Conservation (phyloP, 2,329 filamentous ascomycete species). For the Apiospora malaysiana region DNA sequence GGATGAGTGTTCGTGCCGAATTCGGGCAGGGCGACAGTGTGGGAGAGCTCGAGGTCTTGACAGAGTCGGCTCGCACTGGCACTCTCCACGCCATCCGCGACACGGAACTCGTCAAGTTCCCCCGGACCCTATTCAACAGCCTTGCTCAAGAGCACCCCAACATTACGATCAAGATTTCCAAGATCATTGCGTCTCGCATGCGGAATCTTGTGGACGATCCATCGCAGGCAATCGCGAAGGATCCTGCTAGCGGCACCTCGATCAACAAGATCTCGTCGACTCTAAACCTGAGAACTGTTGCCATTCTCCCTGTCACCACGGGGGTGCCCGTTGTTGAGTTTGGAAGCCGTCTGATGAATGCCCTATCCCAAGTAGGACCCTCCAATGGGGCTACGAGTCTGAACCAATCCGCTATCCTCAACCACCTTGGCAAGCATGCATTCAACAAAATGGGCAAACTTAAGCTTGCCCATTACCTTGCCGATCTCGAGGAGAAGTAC, state of each 20-base stretch:
- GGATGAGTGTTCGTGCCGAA: constrained; percentile 86
- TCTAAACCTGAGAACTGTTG: constrained; percentile 89
- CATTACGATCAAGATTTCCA: constrained; percentile 98
- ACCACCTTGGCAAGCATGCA: constrained; percentile 92
- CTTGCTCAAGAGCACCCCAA: constrained; percentile 95
- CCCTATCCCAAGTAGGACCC: constrained; percentile 86
- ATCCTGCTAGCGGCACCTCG: constrained; percentile 62
- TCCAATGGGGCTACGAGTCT: constrained; percentile 89
- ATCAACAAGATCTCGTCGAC: constrained; percentile 79
- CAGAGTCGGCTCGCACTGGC: constrained; percentile 87
- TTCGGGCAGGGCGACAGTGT: constrained; percentile 98
- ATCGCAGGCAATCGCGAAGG: constrained; percentile 67
- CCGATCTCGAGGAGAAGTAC: constrained; percentile 96
- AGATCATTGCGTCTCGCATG: constrained; percentile 97
- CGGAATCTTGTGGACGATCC: constrained; percentile 84
- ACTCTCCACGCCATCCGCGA: constrained; percentile 96
- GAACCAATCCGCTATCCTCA: constrained; percentile 91
- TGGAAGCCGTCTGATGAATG: constrained; percentile 84
- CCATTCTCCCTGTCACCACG: constrained; percentile 86
- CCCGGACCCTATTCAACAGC: constrained; percentile 95
- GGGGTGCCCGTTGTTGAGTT: constrained; percentile 97
- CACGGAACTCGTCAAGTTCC: constrained; percentile 95
- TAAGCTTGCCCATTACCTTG: constrained; percentile 93
- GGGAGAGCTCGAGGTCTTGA: constrained; percentile 95
- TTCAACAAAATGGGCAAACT: constrained; percentile 98